These are phyloP conservation scores for Russula emetica DNA, from an alignment of 768 basidiomycete genomes.

Conservation along the genomic window DNA sequence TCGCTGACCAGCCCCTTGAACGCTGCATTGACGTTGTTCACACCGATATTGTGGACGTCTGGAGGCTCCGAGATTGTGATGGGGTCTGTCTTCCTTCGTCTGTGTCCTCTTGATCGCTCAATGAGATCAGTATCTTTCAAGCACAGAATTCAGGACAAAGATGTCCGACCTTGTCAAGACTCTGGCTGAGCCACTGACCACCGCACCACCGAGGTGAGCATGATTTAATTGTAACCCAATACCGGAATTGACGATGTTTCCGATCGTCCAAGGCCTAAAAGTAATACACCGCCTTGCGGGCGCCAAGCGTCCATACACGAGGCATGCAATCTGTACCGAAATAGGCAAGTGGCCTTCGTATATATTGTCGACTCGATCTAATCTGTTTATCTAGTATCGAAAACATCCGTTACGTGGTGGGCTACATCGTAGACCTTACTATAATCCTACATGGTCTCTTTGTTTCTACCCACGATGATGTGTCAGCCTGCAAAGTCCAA, in stretches of 20 bases:
- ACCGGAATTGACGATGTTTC: too few relatives aligned
- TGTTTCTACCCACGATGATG: not conserved
- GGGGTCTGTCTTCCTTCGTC: too few relatives aligned
- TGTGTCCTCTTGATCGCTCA: too few relatives aligned
- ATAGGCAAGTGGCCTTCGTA: not conserved
- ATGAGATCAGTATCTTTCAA: too few relatives aligned
- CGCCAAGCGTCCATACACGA: too few relatives aligned
- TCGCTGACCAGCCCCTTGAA: not conserved
- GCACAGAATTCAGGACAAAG: too few relatives aligned
- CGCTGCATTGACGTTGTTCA: slow-evolving; percentile 1
- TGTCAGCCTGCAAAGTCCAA: not conserved
- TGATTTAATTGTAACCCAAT: too few relatives aligned
- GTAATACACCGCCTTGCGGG: too few relatives aligned
- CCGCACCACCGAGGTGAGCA: not conserved
- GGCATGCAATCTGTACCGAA: not conserved
- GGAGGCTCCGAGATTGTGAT: slow-evolving; percentile 7
- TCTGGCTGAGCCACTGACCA: not conserved
- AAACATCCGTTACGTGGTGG: slow-evolving; percentile 12
- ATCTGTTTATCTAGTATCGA: not conserved
- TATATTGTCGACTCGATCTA: not conserved
- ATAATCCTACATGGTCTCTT: not conserved
- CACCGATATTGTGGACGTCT: slow-evolving; percentile 3
- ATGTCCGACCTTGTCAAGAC: slow-evolving; percentile 4
- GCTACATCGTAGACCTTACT: slow-evolving; percentile 14
- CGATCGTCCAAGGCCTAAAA: too few relatives aligned